Evolutionary conservation across 768 basidiomycete species (phyloP).

Genomic region (Mycena galericulata): DNA sequence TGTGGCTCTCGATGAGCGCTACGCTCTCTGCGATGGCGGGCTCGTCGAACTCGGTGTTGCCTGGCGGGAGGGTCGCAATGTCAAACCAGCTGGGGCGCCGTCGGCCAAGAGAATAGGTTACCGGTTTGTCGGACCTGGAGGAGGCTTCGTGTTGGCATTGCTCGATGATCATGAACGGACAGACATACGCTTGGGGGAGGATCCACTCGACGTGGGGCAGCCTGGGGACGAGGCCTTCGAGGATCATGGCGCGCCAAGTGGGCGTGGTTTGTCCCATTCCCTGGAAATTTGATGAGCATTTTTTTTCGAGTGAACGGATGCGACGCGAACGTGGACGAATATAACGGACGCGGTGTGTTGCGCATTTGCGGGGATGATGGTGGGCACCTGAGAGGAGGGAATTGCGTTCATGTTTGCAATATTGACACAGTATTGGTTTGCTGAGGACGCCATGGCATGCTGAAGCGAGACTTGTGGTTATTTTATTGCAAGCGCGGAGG

Average conservation of each 20-base stretch:
- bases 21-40: constrained; percentile 48
- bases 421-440: neutral
- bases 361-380: constrained; percentile 37
- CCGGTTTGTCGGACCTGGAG: constrained; percentile 43
- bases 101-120: constrained; percentile 44
- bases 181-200: constrained; percentile 56
- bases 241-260: constrained; percentile 50
- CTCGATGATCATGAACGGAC: neutral
- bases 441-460: too few species aligned
- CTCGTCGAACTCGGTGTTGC: constrained; percentile 51
- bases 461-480: too few species aligned
- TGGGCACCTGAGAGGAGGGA: constrained; percentile 19
- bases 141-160: neutral
- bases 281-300: constrained; percentile 36
- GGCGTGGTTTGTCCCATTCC: constrained; percentile 54
- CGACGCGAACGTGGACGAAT: constrained; percentile 71
- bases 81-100: constrained; percentile 58
- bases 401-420: constrained; percentile 32
- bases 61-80: constrained; percentile 51
- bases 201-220: constrained; percentile 58
- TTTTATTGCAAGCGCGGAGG: too few species aligned
- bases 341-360: constrained; percentile 77
- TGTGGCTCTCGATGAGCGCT: constrained; percentile 49
- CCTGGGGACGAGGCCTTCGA: constrained; percentile 47
- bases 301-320: neutral